Conservation (phyloP, 225 moss, liverwort and hornwort species). For the Thuidium tamariscinum region DNA sequence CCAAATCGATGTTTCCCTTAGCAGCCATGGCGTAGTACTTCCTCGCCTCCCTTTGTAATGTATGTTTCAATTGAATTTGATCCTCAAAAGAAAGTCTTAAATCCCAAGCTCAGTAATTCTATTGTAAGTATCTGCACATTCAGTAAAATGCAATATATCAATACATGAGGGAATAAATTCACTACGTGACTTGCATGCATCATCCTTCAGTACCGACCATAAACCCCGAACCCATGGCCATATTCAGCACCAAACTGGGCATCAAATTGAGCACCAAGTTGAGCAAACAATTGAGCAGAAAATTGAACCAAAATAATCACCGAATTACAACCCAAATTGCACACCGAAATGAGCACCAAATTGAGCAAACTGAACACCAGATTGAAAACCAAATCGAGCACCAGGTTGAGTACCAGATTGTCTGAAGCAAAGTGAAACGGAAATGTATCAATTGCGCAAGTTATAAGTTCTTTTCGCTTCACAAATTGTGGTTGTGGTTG, state of each 20-base stretch:
- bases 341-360: background rate
- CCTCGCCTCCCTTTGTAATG: background rate
- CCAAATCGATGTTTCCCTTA: constrained; percentile 31
- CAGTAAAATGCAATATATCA: background rate
- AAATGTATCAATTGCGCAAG: background rate
- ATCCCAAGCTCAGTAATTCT: background rate
- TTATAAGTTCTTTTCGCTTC: background rate
- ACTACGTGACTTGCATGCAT: background rate
- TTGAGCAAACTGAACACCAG: no score
- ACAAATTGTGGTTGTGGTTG: background rate
- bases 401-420: background rate
- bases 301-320: no score
- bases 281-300: no score
- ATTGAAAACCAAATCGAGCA: background rate
- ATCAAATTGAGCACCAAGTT: background rate
- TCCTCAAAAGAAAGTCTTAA: background rate
- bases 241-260: background rate
- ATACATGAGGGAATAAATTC: background rate
- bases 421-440: background rate
- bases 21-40: constrained; percentile 8
- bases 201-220: background rate
- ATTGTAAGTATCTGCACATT: background rate
- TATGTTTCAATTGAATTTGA: background rate
- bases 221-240: background rate
- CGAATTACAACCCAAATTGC: background rate